A percentile compares a stretch with the other conserved stretches of the same genome.
Conservation (phyloP, 768 basidiomycete genomes). For the Tylopilus rubrobrunneus region DNA sequence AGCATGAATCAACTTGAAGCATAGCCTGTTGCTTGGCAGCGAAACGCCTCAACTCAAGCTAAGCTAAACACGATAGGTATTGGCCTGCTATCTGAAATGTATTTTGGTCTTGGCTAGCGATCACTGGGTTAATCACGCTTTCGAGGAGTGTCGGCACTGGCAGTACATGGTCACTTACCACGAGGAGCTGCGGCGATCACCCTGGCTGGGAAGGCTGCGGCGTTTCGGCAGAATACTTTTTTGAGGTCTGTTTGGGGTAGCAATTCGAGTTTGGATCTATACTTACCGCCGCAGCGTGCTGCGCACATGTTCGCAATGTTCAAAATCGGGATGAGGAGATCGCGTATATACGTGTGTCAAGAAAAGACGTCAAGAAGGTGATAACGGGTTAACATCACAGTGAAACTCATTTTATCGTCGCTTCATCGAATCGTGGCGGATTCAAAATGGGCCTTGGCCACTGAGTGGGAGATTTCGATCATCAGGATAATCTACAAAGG, state of each 20-base stretch:
- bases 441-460: no score
- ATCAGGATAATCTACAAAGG: no score
- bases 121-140: neutral
- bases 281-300: neutral
- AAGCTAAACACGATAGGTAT: neutral
- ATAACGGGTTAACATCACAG: no score
- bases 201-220: neutral
- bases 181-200: no score
- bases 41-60: neutral
- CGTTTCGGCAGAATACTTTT: constrained; percentile 37
- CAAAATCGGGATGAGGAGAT: neutral
- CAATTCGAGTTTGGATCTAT: constrained; percentile 14
- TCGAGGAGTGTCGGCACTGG: neutral
- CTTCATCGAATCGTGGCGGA: no score
- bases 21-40: neutral
- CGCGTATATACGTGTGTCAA: no score
- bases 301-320: neutral
- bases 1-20: no score
- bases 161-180: no score
- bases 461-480: no score
- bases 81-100: neutral
- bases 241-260: constrained; percentile 28
- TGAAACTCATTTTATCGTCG: no score
- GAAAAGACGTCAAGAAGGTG: no score
- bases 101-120: neutral